These are phyloP conservation scores for Neofusicoccum ribis DNA, from an alignment of 2,329 filamentous ascomycete genomes.

Conservation along the genomic window DNA sequence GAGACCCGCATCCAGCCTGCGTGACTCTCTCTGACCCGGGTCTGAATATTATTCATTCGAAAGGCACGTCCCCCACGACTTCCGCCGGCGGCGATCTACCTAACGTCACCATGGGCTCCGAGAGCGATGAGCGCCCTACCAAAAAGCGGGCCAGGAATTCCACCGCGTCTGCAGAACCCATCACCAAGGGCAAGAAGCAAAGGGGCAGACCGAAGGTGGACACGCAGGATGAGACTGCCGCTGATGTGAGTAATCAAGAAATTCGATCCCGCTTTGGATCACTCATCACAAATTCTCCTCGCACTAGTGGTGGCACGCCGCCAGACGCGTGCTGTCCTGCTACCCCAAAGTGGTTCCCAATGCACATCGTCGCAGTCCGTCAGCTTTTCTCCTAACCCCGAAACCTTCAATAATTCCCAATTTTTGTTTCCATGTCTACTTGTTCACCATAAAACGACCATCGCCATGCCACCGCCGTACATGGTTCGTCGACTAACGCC, in stretches of 20 bases:
- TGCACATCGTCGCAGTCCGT: background rate
- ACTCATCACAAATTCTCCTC: constrained; percentile 12
- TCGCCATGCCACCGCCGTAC: constrained; percentile 4
- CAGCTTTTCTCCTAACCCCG: background rate
- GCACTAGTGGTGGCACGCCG: background rate
- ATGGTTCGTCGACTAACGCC: constrained; percentile 16
- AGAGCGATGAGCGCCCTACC: constrained; percentile 28
- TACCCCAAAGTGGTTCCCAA: background rate
- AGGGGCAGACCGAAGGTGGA: constrained; percentile 75
- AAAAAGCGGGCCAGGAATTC: constrained; percentile 34
- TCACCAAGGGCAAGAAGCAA: constrained; percentile 50
- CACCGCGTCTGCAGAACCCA: constrained; percentile 26
- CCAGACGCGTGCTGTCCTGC: background rate
- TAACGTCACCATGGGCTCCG: constrained; percentile 3
- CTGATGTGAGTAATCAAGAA: constrained; percentile 63
- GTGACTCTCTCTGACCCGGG: background rate
- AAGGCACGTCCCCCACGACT: background rate
- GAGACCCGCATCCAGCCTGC: background rate
- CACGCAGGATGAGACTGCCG: constrained; percentile 73
- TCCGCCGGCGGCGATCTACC: background rate
- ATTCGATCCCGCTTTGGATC: constrained; percentile 1
- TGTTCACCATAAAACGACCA: background rate
- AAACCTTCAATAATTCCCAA: background rate
- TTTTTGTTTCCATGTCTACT: background rate
- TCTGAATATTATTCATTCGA: background rate